Base-by-base conservation (phyloP, 1,284 basidiomycete genomes). In the Mycena sp. region DNA sequence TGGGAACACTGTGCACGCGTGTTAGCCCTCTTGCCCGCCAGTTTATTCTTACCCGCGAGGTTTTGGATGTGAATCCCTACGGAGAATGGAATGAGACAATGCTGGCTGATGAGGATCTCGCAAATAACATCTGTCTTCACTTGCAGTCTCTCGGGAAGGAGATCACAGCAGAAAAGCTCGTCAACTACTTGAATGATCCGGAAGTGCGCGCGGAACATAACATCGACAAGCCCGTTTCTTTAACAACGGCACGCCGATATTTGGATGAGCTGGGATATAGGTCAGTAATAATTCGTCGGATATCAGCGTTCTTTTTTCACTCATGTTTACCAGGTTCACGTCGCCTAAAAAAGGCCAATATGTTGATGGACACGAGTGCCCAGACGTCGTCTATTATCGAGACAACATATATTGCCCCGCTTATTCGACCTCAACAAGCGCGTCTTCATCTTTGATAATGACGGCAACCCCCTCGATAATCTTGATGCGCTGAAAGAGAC, bases 271-370 rank as follows among this genome's bases (percentile, higher is more conserved):
- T 49, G 14, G 46, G 46, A 10, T 49, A 49, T 32, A 6, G 46
- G 46, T 49, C n/a, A n/a, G n/a, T n/a, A n/a, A 43, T n/a, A n/a
- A 7, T 16, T 10, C 41, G 7, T 21, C 11, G 12, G 41, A 7
- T 21, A 11, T 43, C 11, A n/a, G 11, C 11, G 7, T 10, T 43
- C 7, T 43, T 43, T 16, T 7, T 21, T 43, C 9, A 43, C n/a
- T n/a, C n/a, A 43, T 43, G 38, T 68, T 17, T 68, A 61, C 55
- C 60, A 54, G 52, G 23, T 54, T 44, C 17, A 44, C 35, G 6
- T 12, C 40, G 10, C 21, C 52, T 21, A 54, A 40, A 25, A 54
- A 38, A 28, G 52, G 52, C 14, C 52, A 54, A 43, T 54, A 54
- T 54, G 52, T 54, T 16, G 52, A 54, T 29, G 52, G 52, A 6